Evolutionary conservation across 495 filamentous ascomycete genomes (phyloP).

Genomic region (Pseudomonodictys pantanalensis): DNA sequence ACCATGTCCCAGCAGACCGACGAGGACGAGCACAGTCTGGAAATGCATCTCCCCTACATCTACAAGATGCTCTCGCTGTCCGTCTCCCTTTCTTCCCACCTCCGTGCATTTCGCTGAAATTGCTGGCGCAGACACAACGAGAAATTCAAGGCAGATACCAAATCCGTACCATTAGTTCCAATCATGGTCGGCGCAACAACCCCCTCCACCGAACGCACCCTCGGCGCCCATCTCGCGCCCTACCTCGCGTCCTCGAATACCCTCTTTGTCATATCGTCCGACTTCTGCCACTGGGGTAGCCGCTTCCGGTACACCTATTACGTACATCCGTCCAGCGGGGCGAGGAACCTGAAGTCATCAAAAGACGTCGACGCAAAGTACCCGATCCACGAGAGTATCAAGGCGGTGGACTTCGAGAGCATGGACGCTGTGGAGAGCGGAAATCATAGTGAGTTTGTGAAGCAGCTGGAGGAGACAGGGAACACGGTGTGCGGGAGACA

Average conservation of each 20-base stretch:
- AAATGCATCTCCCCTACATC: slow-evolving; percentile 95
- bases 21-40: slow-evolving; percentile 88
- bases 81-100: slow-evolving; percentile 31
- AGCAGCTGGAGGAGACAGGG: slow-evolving; percentile 64
- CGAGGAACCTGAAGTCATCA: slow-evolving; percentile 33
- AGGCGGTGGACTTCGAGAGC: slow-evolving; percentile 70
- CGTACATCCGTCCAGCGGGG: slow-evolving; percentile 45
- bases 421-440: slow-evolving; percentile 82
- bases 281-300: slow-evolving; percentile 95
- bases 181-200: slow-evolving; percentile 83
- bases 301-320: slow-evolving; percentile 88
- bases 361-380: slow-evolving; percentile 47
- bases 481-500: slow-evolving; percentile 97
- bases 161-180: slow-evolving; percentile 75
- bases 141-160: slow-evolving; percentile 20
- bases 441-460: slow-evolving; percentile 63
- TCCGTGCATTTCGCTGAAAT: neutral
- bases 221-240: slow-evolving; percentile 69
- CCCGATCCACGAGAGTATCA: slow-evolving; percentile 82
- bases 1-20: slow-evolving; percentile 69
- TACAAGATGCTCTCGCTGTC: slow-evolving; percentile 73
- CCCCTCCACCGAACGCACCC: slow-evolving; percentile 60
- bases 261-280: slow-evolving; percentile 83
- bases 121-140: neutral
- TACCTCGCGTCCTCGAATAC: slow-evolving; percentile 75